Percentiles rank a stretch among this genome's conserved stretches.
Conservation (phyloP, 306 rosid genomes). For the Begonia loranthoides region DNA sequence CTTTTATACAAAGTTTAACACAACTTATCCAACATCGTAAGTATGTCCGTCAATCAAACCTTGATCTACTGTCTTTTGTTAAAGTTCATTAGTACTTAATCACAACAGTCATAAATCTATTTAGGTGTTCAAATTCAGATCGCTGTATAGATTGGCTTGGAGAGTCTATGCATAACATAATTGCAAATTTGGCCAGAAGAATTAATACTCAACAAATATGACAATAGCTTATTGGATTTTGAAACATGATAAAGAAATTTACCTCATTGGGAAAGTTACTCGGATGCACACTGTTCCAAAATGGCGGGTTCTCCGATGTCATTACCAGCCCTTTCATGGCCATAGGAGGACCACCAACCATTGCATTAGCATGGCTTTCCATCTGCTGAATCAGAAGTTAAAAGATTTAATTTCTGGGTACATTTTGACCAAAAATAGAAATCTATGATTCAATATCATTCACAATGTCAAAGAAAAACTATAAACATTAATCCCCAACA, state of each 20-base stretch:
- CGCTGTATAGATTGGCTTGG: no score
- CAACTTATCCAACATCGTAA: no score
- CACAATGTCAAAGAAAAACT: constrained; percentile 2
- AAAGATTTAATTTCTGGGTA: constrained; percentile 7
- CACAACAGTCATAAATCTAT: no score
- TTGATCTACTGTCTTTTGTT: no score
- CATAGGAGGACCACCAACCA: constrained; percentile 27
- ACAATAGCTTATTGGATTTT: neutral
- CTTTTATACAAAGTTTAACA: no score
- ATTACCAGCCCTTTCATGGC: constrained; percentile 37
- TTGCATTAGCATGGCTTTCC: constrained; percentile 37
- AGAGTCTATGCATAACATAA: no score
- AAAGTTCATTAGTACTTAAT: no score
- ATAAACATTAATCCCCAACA: neutral
- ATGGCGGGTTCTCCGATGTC: constrained; percentile 39
- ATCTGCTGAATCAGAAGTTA: constrained; percentile 35
- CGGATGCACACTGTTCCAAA: constrained; percentile 50
- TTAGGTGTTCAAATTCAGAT: no score
- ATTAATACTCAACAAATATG: neutral
- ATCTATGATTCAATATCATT: constrained; percentile 4
- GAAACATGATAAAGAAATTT: constrained; percentile 12
- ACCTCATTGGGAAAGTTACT: constrained; percentile 64
- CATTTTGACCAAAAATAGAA: neutral
- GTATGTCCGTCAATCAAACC: no score
- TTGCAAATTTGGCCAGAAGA: neutral